A percentile compares a stretch with the other conserved stretches of the same genome.
These are phyloP conservation scores for Byssochlamys sp. DNA, from an alignment of 2,329 filamentous ascomycete genomes.

Conservation along the genomic window DNA sequence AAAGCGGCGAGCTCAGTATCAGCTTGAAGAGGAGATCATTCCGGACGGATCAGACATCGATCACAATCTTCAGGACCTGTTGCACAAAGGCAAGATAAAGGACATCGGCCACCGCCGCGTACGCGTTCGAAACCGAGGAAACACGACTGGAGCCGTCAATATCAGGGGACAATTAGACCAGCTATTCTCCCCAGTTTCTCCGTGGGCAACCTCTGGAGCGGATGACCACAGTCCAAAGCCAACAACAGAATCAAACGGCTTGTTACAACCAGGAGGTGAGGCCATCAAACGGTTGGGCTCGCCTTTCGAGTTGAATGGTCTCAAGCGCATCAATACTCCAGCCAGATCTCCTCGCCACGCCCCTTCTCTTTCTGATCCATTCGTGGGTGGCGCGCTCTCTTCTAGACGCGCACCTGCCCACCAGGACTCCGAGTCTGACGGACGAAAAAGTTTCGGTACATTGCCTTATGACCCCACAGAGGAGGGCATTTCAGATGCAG, in stretches of 20 bases:
- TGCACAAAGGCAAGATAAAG: slow-evolving; percentile 26
- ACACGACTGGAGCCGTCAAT: slow-evolving; percentile 50
- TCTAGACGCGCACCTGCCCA: slow-evolving; percentile 11
- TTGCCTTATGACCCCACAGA: slow-evolving; percentile 25
- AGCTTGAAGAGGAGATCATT: slow-evolving; percentile 43
- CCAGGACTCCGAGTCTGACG: slow-evolving; percentile 9
- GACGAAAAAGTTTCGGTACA: slow-evolving; percentile 7
- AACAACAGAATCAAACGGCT: slow-evolving; percentile 16
- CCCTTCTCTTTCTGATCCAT: slow-evolving; percentile 37
- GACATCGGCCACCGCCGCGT: slow-evolving; percentile 48
- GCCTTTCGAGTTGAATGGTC: slow-evolving; percentile 36
- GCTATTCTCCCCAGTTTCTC: slow-evolving; percentile 45
- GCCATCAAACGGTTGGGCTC: slow-evolving; percentile 39
- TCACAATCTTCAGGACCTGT: slow-evolving; percentile 26
- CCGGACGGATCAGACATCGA: slow-evolving; percentile 31
- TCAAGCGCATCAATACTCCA: slow-evolving; percentile 22
- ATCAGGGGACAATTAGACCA: slow-evolving; percentile 43
- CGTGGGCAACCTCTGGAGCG: slow-evolving; percentile 16
- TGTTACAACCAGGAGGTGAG: slow-evolving; percentile 28
- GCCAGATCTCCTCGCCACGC: slow-evolving; percentile 29
- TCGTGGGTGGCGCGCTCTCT: slow-evolving; percentile 20
- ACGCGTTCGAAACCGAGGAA: slow-evolving; percentile 52
- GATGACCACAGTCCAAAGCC: slow-evolving; percentile 13
- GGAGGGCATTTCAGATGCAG: slow-evolving; percentile 28
- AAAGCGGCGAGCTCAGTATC: slow-evolving; percentile 50